Conservation (phyloP, 139 green algal species). For the Chlorella sp. region DNA sequence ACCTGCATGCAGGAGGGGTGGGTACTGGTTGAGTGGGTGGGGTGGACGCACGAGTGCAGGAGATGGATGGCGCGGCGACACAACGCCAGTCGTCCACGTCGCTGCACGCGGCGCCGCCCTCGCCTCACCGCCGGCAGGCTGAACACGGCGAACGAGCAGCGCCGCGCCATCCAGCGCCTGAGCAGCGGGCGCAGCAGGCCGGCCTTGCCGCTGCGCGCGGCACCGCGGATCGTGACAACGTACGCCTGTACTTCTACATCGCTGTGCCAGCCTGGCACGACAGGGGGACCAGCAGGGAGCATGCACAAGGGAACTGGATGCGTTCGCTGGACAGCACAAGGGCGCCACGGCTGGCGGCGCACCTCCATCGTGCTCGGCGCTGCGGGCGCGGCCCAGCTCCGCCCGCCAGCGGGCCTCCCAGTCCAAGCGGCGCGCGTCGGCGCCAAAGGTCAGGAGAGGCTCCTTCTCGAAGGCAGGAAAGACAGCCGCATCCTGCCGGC, state of each 20-base stretch:
- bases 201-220: slow-evolving; percentile 41
- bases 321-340: not conserved
- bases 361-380: too few species aligned
- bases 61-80: not conserved
- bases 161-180: slow-evolving; percentile 37
- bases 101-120: not conserved
- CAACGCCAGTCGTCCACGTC: not conserved
- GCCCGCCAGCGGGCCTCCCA: slow-evolving; percentile 27
- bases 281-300: not conserved
- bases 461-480: slow-evolving; percentile 13
- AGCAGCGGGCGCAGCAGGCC: slow-evolving; percentile 62
- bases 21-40: not conserved
- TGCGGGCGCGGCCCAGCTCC: not conserved
- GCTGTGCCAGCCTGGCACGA: slow-evolving; percentile 32
- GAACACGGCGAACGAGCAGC: slow-evolving; percentile 34
- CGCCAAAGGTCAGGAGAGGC: slow-evolving; percentile 35
- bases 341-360: not conserved
- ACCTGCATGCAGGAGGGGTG: not conserved
- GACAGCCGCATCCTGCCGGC: slow-evolving; percentile 9
- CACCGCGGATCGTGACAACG: slow-evolving; percentile 62
- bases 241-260: slow-evolving; percentile 55
- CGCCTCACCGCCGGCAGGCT: slow-evolving; percentile 24
- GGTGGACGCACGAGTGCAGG: not conserved
- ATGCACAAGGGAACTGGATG: not conserved
- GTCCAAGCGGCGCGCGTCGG: slow-evolving; percentile 30